Conservation (phyloP, 805 yeast species). For the Kazachstania bromeliacearum region DNA sequence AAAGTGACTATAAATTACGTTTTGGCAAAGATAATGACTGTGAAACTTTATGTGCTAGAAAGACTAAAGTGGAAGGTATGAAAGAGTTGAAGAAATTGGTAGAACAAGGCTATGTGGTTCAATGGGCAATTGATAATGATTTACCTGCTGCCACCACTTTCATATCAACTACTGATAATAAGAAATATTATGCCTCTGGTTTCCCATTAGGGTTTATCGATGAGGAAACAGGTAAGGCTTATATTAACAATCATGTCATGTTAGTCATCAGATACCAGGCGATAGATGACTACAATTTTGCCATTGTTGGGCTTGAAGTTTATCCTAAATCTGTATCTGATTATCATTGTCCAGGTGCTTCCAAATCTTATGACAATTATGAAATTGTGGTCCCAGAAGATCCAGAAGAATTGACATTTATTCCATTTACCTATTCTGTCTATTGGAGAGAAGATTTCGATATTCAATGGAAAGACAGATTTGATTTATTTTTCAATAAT, state of each 20-base stretch:
- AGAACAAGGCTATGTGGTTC: conserved; percentile 61
- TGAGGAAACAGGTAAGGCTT: conserved; percentile 41
- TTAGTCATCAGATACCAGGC: conserved; percentile 65
- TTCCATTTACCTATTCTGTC: conserved; percentile 78
- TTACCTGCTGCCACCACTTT: conserved; percentile 85
- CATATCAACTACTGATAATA: conserved; percentile 45
- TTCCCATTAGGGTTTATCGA: conserved; percentile 72
- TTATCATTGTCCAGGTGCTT: conserved; percentile 66
- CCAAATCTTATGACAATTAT: conserved; percentile 48
- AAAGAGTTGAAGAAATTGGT: conserved; percentile 52
- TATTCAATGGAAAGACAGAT: conserved; percentile 56
- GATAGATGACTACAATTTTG: conserved; percentile 35
- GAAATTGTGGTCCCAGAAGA: conserved; percentile 39
- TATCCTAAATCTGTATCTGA: conserved; percentile 72
- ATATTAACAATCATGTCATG: conserved; percentile 72
- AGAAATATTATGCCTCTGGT: conserved; percentile 75
- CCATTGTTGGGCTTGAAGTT: conserved; percentile 84
- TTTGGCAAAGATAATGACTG: conserved; percentile 64
- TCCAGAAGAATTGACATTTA: conserved; percentile 29
- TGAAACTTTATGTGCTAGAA: conserved; percentile 55
- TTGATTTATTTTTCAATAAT: conserved; percentile 60
- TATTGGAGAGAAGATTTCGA: conserved; percentile 78
- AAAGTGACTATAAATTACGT: conserved; percentile 54
- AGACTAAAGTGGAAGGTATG: conserved; percentile 43
- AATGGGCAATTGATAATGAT: conserved; percentile 70